These are phyloP conservation scores for Ustilago loliicola DNA, from an alignment of 1,284 basidiomycete species.

Conservation along the genomic window DNA sequence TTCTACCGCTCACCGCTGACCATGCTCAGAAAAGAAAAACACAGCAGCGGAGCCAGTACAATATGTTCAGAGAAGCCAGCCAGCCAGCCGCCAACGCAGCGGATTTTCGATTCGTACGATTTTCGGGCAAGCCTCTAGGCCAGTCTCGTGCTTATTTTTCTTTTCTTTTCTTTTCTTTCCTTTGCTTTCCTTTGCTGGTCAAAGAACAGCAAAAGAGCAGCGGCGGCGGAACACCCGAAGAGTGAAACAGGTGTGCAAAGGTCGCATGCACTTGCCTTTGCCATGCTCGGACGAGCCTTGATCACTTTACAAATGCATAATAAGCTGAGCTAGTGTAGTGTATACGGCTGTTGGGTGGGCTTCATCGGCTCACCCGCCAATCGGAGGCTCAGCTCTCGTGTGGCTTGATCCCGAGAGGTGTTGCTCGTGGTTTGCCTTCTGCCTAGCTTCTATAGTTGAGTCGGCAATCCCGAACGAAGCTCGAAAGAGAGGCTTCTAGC, in stretches of 20 bases:
- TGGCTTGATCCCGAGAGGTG: too few relatives aligned
- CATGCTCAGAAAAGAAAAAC: too few relatives aligned
- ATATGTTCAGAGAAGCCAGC: too few relatives aligned
- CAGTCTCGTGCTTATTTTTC: background rate
- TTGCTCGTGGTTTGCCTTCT: too few relatives aligned
- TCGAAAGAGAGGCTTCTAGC: background rate
- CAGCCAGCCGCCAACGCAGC: too few relatives aligned
- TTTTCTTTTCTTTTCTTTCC: background rate
- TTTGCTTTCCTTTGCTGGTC: background rate
- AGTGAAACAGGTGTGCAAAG: background rate
- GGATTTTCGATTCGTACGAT: too few relatives aligned
- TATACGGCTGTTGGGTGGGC: background rate
- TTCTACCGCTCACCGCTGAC: background rate
- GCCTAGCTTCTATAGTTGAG: too few relatives aligned
- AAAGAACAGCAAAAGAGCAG: background rate
- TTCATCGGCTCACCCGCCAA: background rate
- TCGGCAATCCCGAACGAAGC: background rate
- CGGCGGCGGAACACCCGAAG: background rate
- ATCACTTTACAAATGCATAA: background rate
- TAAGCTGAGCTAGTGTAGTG: background rate
- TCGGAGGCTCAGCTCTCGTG: background rate
- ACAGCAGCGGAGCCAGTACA: too few relatives aligned
- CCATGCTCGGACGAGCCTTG: background rate
- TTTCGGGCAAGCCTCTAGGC: too few relatives aligned
- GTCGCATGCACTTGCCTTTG: background rate